Conservation (phyloP, 2,329 filamentous ascomycete genomes). For the Chrysosphaeria jannelii region DNA sequence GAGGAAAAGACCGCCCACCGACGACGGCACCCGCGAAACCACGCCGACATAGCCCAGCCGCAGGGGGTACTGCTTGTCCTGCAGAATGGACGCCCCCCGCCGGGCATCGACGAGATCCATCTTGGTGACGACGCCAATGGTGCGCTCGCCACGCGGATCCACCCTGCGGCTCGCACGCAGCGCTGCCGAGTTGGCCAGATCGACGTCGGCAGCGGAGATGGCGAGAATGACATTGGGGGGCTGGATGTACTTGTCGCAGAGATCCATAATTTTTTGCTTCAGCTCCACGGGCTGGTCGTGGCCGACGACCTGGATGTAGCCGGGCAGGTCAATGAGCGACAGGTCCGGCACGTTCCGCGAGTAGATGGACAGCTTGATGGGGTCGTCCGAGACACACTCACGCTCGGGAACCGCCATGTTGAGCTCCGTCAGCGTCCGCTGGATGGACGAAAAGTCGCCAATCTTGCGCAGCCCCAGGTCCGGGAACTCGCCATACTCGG, state of each 20-base stretch:
- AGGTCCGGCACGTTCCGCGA: constrained; percentile 87
- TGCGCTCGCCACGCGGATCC: constrained; percentile 79
- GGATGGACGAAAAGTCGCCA: constrained; percentile 73
- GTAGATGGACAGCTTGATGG: constrained; percentile 84
- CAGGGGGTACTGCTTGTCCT: constrained; percentile 75
- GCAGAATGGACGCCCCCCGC: constrained; percentile 49
- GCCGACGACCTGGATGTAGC: constrained; percentile 88
- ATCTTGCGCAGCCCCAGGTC: constrained; percentile 71
- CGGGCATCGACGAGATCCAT: constrained; percentile 85
- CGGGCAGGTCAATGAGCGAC: constrained; percentile 82
- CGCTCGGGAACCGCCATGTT: constrained; percentile 77
- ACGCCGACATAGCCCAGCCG: constrained; percentile 92
- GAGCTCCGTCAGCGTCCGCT: constrained; percentile 85
- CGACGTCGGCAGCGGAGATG: constrained; percentile 91
- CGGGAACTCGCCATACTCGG: constrained; percentile 90
- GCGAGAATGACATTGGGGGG: constrained; percentile 86
- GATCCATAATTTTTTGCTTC: constrained; percentile 82
- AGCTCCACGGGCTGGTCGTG: constrained; percentile 71
- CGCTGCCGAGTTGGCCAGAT: constrained; percentile 86
- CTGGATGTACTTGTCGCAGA: constrained; percentile 97
- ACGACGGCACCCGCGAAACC: constrained; percentile 45
- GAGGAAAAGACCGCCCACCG: constrained; percentile 40
- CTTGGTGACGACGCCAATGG: constrained; percentile 96
- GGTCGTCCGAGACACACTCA: constrained; percentile 86
- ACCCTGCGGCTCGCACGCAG: constrained; percentile 69